A percentile compares a stretch with the other conserved stretches of the same genome.
Conservation (phyloP, 768 basidiomycete species). For the Gymnopilus junonius region DNA sequence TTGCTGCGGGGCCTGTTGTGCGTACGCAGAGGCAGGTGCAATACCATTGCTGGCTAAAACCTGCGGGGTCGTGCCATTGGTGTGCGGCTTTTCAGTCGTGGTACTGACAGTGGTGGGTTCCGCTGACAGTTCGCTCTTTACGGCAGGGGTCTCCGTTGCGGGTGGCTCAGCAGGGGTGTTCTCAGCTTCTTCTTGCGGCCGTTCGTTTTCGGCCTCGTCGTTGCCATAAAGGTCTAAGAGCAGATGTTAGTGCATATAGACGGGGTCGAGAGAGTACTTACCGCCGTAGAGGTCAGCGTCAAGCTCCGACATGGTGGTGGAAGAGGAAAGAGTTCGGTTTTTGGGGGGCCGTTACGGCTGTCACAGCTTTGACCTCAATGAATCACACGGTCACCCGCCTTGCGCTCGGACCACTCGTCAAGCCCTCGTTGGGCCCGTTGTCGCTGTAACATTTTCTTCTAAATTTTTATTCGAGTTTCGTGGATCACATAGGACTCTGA, state of each 20-base stretch:
- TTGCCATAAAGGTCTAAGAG: conserved; percentile 72
- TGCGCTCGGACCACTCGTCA: conserved; percentile 30
- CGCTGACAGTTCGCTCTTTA: not conserved
- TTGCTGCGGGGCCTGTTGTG: conserved; percentile 58
- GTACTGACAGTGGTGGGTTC: conserved; percentile 9
- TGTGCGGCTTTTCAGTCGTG: conserved; percentile 18
- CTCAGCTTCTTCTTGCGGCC: conserved; percentile 31
- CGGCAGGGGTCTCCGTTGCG: conserved; percentile 15
- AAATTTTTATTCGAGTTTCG: not conserved
- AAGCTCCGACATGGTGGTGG: conserved; percentile 73
- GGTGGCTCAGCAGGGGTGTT: conserved; percentile 16
- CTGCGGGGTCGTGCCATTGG: conserved; percentile 21
- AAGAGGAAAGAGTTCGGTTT: conserved; percentile 30
- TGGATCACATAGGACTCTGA: not conserved
- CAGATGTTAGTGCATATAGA: not conserved
- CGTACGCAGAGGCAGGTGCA: conserved; percentile 40
- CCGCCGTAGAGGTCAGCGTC: conserved; percentile 92
- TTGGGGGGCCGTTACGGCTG: conserved; percentile 4
- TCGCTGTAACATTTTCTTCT: not conserved
- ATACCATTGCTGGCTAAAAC: conserved; percentile 25
- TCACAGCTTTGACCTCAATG: conserved; percentile 3
- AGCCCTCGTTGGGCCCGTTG: not conserved
- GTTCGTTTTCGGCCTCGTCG: conserved; percentile 65
- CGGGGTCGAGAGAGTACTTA: conserved; percentile 35
- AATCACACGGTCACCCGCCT: conserved; percentile 19